A percentile compares a stretch with the other conserved stretches of the same genome.
Evolutionary conservation across 1,284 basidiomycete species (phyloP).

Genomic region (Ganoderma meredithae): DNA sequence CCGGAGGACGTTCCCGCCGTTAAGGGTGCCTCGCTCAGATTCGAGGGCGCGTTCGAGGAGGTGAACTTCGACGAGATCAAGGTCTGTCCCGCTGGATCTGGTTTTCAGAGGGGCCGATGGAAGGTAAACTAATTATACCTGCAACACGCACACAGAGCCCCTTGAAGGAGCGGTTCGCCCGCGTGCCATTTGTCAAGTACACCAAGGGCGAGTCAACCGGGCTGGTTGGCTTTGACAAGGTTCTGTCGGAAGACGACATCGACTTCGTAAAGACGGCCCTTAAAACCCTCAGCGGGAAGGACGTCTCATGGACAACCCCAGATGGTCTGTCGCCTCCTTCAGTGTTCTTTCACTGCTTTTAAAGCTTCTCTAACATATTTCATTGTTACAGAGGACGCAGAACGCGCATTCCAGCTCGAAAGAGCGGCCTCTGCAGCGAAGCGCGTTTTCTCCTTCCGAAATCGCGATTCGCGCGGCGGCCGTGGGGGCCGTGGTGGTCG

Average conservation of each 20-base stretch:
- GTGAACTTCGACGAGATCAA: slow-evolving; percentile 78
- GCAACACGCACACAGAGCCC: slow-evolving; percentile 57
- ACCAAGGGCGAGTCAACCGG: slow-evolving; percentile 58
- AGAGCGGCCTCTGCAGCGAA: slow-evolving; percentile 73
- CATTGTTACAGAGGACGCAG: slow-evolving; percentile 56
- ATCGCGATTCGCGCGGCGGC: slow-evolving; percentile 44
- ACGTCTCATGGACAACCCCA: slow-evolving; percentile 66
- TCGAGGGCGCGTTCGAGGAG: slow-evolving; percentile 73
- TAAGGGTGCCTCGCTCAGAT: slow-evolving; percentile 78
- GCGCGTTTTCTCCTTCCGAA: slow-evolving; percentile 42
- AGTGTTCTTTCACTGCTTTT: not conserved
- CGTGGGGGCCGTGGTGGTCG: slow-evolving; percentile 52
- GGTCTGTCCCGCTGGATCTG: slow-evolving; percentile 45
- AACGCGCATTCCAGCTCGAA: slow-evolving; percentile 75
- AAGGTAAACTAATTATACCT: not conserved
- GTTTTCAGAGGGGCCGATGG: not conserved
- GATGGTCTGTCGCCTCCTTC: slow-evolving; percentile 52
- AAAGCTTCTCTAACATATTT: slow-evolving; percentile 11
- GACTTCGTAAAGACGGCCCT: slow-evolving; percentile 67
- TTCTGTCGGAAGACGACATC: slow-evolving; percentile 72
- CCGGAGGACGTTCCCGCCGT: slow-evolving; percentile 76
- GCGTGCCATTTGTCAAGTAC: slow-evolving; percentile 78
- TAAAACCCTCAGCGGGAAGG: slow-evolving; percentile 66
- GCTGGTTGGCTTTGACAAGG: slow-evolving; percentile 60
- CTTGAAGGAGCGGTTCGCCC: slow-evolving; percentile 81